These are phyloP conservation scores for Tylopilus felleus DNA, from an alignment of 768 basidiomycete species.

Conservation along the genomic window DNA sequence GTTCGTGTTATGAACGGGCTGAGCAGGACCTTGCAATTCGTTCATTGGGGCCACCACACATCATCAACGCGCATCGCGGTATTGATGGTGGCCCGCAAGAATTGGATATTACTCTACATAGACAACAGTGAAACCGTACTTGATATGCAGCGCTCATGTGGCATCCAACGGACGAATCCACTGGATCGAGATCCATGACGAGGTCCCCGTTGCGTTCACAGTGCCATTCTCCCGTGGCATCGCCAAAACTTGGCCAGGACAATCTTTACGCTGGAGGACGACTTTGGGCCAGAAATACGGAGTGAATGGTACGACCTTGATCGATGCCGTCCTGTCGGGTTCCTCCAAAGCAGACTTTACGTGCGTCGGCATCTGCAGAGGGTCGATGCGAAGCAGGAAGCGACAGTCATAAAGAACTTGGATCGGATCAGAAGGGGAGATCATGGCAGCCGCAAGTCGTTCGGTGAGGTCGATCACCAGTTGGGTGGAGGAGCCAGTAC, in stretches of 20 bases:
- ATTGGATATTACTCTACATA: not conserved
- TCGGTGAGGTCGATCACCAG: constrained; percentile 45
- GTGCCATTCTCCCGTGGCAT: constrained; percentile 9
- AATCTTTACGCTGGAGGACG: constrained; percentile 24
- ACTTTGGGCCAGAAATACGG: constrained; percentile 51
- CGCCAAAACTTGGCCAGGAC: constrained; percentile 24
- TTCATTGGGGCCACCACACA: not conserved
- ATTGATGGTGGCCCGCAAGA: not conserved
- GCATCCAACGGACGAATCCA: constrained; percentile 42
- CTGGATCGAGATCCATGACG: constrained; percentile 42
- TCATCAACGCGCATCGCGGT: not conserved
- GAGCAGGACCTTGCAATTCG: not conserved
- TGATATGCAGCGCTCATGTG: constrained; percentile 5
- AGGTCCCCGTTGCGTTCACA: constrained; percentile 7
- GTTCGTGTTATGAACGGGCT: not conserved
- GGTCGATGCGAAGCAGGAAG: constrained; percentile 51
- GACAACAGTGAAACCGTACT: not conserved
- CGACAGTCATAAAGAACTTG: constrained; percentile 63
- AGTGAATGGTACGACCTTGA: constrained; percentile 36
- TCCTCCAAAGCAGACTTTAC: constrained; percentile 31
- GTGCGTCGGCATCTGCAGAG: constrained; percentile 39
- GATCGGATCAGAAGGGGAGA: constrained; percentile 18
- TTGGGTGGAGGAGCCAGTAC: constrained; percentile 20
- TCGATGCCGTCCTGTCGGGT: constrained; percentile 21
- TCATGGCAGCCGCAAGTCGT: constrained; percentile 13